These are phyloP conservation scores for Neurospora hispaniola DNA, from an alignment of 495 filamentous ascomycete species.

Conservation along the genomic window DNA sequence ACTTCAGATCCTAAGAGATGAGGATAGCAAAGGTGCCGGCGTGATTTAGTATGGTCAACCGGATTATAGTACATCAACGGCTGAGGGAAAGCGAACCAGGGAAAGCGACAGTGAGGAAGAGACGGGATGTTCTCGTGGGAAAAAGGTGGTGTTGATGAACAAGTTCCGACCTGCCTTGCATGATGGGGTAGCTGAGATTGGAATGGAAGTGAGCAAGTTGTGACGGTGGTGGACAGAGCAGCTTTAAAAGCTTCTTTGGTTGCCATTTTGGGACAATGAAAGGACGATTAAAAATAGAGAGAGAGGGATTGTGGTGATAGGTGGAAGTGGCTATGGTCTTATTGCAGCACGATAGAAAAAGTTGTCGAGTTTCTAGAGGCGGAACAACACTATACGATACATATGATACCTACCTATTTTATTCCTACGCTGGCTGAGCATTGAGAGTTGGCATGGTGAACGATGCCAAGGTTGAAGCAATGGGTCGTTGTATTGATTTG, in stretches of 20 bases:
- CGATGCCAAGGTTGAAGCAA: neutral
- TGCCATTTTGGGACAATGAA: neutral
- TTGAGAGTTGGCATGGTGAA: neutral
- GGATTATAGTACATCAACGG: neutral
- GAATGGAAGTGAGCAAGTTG: neutral
- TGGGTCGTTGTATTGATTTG: neutral
- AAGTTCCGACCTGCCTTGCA: neutral
- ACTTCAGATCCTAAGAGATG: constrained; percentile 36
- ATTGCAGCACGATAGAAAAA: neutral
- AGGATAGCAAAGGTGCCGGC: constrained; percentile 20
- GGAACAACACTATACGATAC: neutral
- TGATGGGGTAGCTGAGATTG: neutral
- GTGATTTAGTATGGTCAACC: neutral
- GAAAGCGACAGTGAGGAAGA: neutral
- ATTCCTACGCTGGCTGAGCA: neutral
- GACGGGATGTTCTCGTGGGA: neutral
- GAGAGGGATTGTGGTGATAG: neutral
- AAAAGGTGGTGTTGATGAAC: neutral
- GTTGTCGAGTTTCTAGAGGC: neutral
- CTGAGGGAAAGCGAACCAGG: neutral
- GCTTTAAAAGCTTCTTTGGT: neutral
- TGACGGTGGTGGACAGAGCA: neutral
- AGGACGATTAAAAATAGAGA: no score
- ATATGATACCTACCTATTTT: neutral
- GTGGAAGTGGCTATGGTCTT: neutral